Evolutionary conservation across 169 alveolate species (phyloP).

Genomic region (Theileria orientalis): DNA sequence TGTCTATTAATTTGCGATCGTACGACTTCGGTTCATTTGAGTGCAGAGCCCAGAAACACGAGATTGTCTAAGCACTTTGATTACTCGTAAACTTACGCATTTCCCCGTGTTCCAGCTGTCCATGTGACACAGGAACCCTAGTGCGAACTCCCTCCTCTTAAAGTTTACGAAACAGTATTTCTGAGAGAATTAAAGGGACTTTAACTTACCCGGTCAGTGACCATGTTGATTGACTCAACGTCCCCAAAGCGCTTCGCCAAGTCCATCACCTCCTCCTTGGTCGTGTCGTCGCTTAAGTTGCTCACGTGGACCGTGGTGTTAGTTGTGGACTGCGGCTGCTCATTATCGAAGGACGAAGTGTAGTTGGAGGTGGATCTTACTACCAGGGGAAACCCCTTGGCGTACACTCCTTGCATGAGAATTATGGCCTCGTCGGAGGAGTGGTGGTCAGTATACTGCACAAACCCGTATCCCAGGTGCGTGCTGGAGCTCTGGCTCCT

Average conservation of each 20-base stretch:
- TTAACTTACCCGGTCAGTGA: conserved; percentile 36
- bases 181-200: neutral
- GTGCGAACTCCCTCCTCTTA: conserved; percentile 54
- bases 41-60: conserved; percentile 67
- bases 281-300: conserved; percentile 30
- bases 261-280: conserved; percentile 45
- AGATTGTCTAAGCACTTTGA: neutral
- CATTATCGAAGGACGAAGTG: conserved; percentile 51
- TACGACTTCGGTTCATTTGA: conserved; percentile 18
- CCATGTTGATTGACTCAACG: conserved; percentile 36
- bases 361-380: conserved; percentile 52
- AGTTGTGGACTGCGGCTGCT: conserved; percentile 32
- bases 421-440: conserved; percentile 59
- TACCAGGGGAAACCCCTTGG: conserved; percentile 64
- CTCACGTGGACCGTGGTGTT: conserved; percentile 61
- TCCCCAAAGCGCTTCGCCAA: conserved; percentile 62
- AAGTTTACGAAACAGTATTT: conserved; percentile 59
- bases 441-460: conserved; percentile 43
- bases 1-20: conserved; percentile 32
- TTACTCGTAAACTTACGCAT: conserved; percentile 3
- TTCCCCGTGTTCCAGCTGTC: conserved; percentile 63
- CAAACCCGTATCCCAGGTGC: conserved; percentile 65
- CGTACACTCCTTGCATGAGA: conserved; percentile 54
- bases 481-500: conserved; percentile 44
- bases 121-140: conserved; percentile 66